A percentile compares a stretch with the other conserved stretches of the same genome.
Evolutionary conservation across 192 early-diverging fungal species (phyloP).

Genomic region (Backusella tuberculispora): DNA sequence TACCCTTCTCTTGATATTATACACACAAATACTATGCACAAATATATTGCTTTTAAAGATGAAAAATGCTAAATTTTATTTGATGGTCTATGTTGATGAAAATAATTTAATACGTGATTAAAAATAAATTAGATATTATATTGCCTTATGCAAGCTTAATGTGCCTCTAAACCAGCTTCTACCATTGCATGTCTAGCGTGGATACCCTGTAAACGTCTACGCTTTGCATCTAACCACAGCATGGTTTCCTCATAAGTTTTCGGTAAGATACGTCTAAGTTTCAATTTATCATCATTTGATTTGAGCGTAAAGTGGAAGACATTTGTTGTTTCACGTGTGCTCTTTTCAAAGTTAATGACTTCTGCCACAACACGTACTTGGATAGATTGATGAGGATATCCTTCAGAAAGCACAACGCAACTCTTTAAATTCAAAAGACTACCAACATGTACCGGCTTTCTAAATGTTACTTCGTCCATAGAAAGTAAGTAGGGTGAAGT

Average conservation of each 20-base stretch:
- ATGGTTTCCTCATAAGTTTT: slow-evolving; percentile 83
- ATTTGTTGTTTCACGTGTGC: slow-evolving; percentile 75
- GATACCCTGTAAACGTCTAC: slow-evolving; percentile 47
- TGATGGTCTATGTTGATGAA: too few species aligned
- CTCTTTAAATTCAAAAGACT: slow-evolving; percentile 74
- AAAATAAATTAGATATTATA: not conserved
- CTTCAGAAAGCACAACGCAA: slow-evolving; percentile 79
- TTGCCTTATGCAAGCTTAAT: not conserved
- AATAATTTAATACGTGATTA: not conserved
- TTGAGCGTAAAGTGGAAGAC: slow-evolving; percentile 87
- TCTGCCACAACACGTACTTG: slow-evolving; percentile 73
- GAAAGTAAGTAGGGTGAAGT: slow-evolving; percentile 60
- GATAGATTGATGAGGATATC: slow-evolving; percentile 58
- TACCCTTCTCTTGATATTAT: too few species aligned
- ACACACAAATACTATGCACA: too few species aligned
- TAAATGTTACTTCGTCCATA: slow-evolving; percentile 79
- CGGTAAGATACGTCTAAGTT: slow-evolving; percentile 71
- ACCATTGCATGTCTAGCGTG: slow-evolving; percentile 7
- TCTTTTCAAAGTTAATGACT: slow-evolving; percentile 71
- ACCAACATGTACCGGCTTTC: slow-evolving; percentile 85
- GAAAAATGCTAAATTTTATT: too few species aligned
- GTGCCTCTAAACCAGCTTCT: not conserved
- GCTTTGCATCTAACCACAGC: slow-evolving; percentile 77
- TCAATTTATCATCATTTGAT: slow-evolving; percentile 24
- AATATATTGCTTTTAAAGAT: too few species aligned